phyloP scores from a whole-genome alignment of 306 rosid genomes.

The Vachellia collinsii region DNA sequence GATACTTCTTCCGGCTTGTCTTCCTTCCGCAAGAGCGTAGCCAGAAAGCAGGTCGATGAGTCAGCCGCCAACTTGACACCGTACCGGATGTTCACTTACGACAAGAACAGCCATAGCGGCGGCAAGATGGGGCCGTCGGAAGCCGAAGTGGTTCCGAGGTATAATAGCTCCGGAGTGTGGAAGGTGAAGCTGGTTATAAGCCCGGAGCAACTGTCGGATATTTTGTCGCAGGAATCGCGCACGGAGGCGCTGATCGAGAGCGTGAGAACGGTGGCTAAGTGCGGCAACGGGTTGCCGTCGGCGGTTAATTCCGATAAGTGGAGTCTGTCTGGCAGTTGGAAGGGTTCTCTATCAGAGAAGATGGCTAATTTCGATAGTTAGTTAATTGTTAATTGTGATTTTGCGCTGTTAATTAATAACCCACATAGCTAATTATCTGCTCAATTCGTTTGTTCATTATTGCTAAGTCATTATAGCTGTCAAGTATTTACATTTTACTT shows the following conservation, averaged over 20 bases:
- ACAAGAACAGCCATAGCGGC: conserved; percentile 10
- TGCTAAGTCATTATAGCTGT: background rate
- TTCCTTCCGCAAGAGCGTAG: conserved; percentile 2
- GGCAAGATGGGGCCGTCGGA: conserved; percentile 45
- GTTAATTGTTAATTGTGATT: background rate
- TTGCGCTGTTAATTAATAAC: background rate
- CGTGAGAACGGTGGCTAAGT: conserved; percentile 81
- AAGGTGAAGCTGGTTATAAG: conserved; percentile 80
- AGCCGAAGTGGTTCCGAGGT: conserved; percentile 64
- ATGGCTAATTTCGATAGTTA: conserved; percentile 29
- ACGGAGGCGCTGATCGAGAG: conserved; percentile 80
- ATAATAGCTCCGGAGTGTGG: conserved; percentile 68
- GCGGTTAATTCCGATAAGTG: conserved; percentile 61
- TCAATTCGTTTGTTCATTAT: background rate
- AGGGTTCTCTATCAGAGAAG: conserved; percentile 41
- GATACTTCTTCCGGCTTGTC: background rate
- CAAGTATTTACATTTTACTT: background rate
- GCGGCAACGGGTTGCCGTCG: conserved; percentile 53
- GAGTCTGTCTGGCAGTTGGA: conserved; percentile 67
- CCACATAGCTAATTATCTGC: background rate
- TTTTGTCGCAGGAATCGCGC: conserved; percentile 64
- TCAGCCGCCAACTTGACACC: conserved; percentile 47
- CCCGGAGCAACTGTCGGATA: conserved; percentile 72
- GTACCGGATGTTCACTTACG: conserved; percentile 65
- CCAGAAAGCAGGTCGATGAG: background rate